Evolutionary conservation across 1,139 yeast genomes (phyloP).

Genomic region (Geotrichum candidum): DNA sequence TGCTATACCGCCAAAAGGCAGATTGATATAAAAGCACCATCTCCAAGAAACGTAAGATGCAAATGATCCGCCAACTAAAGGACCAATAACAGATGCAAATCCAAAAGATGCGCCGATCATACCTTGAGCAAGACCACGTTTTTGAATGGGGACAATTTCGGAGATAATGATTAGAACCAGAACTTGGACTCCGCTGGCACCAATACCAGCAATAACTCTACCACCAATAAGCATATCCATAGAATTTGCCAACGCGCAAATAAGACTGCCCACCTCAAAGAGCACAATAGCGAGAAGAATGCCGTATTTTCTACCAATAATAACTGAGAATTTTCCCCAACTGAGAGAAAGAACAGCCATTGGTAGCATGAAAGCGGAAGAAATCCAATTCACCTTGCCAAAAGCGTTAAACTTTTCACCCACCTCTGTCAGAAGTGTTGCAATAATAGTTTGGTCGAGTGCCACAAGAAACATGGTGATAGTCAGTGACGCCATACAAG

Average conservation of each 20-base stretch:
- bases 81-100: constrained; percentile 56
- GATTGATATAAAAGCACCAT: constrained; percentile 71
- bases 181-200: constrained; percentile 65
- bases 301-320: constrained; percentile 55
- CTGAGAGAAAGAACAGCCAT: constrained; percentile 53
- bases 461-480: constrained; percentile 51
- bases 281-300: constrained; percentile 46
- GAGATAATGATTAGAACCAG: constrained; percentile 54
- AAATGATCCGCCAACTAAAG: constrained; percentile 64
- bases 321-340: constrained; percentile 57
- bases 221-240: constrained; percentile 66
- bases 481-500: constrained; percentile 45
- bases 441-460: constrained; percentile 61
- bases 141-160: constrained; percentile 55
- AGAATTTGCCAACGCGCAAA: constrained; percentile 50
- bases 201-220: constrained; percentile 64
- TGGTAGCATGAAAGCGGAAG: constrained; percentile 56
- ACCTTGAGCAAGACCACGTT: constrained; percentile 49
- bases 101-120: constrained; percentile 48
- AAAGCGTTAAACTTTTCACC: constrained; percentile 50
- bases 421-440: constrained; percentile 52
- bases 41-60: constrained; percentile 62
- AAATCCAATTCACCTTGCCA: constrained; percentile 55
- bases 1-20: constrained; percentile 62
- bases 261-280: constrained; percentile 58